Conservation (phyloP, 2,329 filamentous ascomycete species). For the Coniochaeta hoffmannii region DNA sequence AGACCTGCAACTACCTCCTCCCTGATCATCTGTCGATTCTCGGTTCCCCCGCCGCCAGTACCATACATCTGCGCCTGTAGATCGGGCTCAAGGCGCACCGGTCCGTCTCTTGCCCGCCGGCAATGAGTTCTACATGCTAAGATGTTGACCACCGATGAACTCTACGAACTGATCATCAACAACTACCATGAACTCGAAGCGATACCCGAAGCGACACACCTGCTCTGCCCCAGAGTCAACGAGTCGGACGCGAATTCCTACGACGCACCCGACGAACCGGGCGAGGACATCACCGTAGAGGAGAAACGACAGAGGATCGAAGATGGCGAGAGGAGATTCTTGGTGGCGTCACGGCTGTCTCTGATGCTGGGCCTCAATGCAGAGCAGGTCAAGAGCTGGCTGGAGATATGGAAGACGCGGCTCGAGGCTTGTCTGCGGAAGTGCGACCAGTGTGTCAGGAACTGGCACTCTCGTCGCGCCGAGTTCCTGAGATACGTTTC, state of each 20-base stretch:
- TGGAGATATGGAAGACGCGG: constrained; percentile 49
- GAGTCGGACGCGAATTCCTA: constrained; percentile 60
- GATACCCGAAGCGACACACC: constrained; percentile 42
- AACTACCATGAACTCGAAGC: constrained; percentile 15
- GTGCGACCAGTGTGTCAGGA: constrained; percentile 65
- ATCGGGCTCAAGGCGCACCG: not conserved
- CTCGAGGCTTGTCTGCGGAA: constrained; percentile 51
- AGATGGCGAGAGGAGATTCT: constrained; percentile 46
- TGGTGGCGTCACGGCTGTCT: constrained; percentile 60
- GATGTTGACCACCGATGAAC: constrained; percentile 6
- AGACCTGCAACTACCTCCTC: not conserved
- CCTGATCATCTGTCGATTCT: not conserved
- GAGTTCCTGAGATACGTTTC: constrained; percentile 54
- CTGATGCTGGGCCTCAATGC: constrained; percentile 61
- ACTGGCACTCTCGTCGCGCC: constrained; percentile 65
- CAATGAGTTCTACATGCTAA: not conserved
- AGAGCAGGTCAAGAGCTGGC: constrained; percentile 51
- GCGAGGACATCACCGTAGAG: constrained; percentile 37
- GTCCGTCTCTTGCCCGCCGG: not conserved
- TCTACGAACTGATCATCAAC: constrained; percentile 12
- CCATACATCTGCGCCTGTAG: not conserved
- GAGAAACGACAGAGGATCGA: constrained; percentile 47
- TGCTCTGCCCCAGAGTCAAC: constrained; percentile 59
- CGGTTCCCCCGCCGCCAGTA: not conserved
- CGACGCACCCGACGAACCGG: constrained; percentile 41